These are phyloP conservation scores for Quercus aquifolioides DNA, from an alignment of 306 rosid species.

Conservation along the genomic window DNA sequence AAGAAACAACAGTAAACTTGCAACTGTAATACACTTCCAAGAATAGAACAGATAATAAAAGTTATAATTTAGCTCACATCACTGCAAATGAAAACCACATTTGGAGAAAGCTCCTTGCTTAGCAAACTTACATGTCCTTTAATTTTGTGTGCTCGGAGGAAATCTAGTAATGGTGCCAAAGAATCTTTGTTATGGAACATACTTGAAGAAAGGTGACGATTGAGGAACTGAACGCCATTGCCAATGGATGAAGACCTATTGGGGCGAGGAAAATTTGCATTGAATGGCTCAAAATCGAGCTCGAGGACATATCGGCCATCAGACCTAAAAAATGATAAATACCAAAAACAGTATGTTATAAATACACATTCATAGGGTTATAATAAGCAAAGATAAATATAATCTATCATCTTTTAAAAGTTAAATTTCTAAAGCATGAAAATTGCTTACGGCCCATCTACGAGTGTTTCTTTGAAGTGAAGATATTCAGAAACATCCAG, in stretches of 20 bases:
- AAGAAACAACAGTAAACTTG: background rate
- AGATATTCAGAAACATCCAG: conserved; percentile 83
- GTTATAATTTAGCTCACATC: background rate
- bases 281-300: conserved; percentile 93
- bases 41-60: background rate
- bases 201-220: conserved; percentile 85
- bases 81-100: background rate
- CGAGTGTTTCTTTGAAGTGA: conserved; percentile 81
- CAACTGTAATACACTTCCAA: background rate
- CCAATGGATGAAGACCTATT: conserved; percentile 88
- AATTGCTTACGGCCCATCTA: conserved; percentile 52
- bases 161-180: conserved; percentile 79
- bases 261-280: conserved; percentile 84
- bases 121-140: conserved; percentile 67
- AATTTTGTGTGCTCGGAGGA: conserved; percentile 77
- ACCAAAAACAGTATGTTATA: background rate
- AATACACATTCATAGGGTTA: background rate
- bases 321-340: conserved; percentile 28
- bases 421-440: conserved; percentile 11
- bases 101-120: background rate
- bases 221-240: conserved; percentile 95
- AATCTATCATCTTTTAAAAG: no score
- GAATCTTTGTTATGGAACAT: conserved; percentile 85
- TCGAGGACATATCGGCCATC: conserved; percentile 51
- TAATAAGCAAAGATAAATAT: conserved; percentile 5